Base-by-base conservation (phyloP, 352 stramenopile genomes). In the Proteromonas lacertae region DNA sequence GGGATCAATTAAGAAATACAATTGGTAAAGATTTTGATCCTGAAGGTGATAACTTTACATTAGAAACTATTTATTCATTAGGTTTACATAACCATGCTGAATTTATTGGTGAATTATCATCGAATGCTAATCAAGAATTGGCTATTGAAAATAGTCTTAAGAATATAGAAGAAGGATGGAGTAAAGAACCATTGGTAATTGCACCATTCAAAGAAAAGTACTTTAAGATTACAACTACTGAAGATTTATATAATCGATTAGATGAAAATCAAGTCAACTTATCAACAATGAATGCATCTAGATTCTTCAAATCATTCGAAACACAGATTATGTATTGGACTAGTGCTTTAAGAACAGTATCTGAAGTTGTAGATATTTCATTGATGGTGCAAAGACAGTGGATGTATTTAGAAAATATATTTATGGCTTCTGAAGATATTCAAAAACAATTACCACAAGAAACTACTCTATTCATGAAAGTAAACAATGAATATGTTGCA, bases 331-430 rank as follows among this genome's bases (percentile, higher is more conserved):
- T 79, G 44, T 63, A 63, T 29, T 87, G 69, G 72, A 69, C 88
- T 45, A 62, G 60, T 22, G 40, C 56, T 0, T 52, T 89, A 0
- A 61, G 67, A 9, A 57, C 59, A 24, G 61, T 87, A 29, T 81
- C 65, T 0, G 73, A 89, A 42, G 68, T 86, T 3, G 61, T 87
- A 20, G 70, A 87, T 38, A 75, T 59, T 0, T 32, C 76, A 12
- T 50, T 88, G 5, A 57, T 53, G 5, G 71, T 90, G 10, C 73
- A 90, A 40, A 64, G 69, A 1, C 84, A 75, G 43, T 90, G 73
- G 73, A 86, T 88, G 13, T 90, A 88, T 44, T 43, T 90, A 26
- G 74, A 90, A 51, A 76, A 53, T 32, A 90, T 90, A 25, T 90
- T 90, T 43, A 84, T 87, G 67, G 70, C 67, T 0, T 79, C 61